Evolutionary conservation across 768 basidiomycete genomes (phyloP).

Genomic region (Xanthoconium stramineum): DNA sequence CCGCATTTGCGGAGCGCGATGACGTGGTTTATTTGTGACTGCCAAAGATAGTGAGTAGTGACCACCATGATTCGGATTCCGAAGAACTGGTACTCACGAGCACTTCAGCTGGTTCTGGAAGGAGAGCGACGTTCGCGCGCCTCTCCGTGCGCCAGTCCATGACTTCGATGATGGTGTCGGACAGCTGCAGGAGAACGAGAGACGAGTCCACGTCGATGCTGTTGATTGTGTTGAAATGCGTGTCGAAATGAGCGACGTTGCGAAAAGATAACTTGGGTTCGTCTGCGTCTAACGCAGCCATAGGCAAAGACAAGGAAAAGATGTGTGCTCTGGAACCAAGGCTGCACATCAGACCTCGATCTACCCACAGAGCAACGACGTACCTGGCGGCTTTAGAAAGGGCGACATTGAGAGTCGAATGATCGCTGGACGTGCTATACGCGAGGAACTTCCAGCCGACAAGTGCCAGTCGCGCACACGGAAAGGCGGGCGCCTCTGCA

Average conservation of each 20-base stretch:
- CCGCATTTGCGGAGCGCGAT: constrained; percentile 44
- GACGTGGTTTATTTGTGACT: constrained; percentile 30
- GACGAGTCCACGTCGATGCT: constrained; percentile 31
- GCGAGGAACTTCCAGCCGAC: constrained; percentile 3
- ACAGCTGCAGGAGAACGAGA: constrained; percentile 31
- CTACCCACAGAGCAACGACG: background rate
- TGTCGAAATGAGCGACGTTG: constrained; percentile 3
- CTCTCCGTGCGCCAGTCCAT: constrained; percentile 40
- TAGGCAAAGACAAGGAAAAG: constrained; percentile 5
- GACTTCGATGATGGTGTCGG: constrained; percentile 31
- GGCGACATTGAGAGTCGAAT: constrained; percentile 13
- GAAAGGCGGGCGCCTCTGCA: background rate
- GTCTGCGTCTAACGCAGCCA: background rate
- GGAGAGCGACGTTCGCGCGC: constrained; percentile 23
- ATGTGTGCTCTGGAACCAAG: constrained; percentile 6
- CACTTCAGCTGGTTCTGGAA: constrained; percentile 24
- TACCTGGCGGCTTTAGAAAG: constrained; percentile 8
- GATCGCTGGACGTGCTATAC: constrained; percentile 2
- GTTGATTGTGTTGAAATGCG: constrained; percentile 15
- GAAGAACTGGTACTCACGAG: constrained; percentile 22
- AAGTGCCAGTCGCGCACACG: constrained; percentile 4
- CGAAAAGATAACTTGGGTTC: background rate
- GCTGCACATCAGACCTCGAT: background rate
- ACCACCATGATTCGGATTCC: background rate
- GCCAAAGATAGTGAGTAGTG: background rate